Evolutionary conservation across 208 protist species (phyloP).

Genomic region (Trypanosoma scelopori): DNA sequence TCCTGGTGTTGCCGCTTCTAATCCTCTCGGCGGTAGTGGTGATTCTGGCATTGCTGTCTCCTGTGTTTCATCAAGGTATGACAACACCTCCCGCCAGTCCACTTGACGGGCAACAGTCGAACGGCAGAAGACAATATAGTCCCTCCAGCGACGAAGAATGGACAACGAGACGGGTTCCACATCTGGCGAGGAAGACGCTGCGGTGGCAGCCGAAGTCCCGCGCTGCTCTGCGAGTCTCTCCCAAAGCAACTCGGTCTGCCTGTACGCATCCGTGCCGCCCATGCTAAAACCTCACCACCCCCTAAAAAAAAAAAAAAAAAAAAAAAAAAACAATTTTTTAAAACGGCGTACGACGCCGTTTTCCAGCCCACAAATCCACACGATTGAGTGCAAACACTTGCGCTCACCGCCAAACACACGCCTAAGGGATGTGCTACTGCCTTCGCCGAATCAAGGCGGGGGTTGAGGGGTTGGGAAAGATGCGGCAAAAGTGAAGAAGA

Average conservation of each 20-base stretch:
- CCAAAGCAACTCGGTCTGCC: slow-evolving; percentile 6
- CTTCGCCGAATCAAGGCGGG: no score
- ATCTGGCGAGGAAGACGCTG: background rate
- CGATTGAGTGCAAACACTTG: no score
- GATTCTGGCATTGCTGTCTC: background rate
- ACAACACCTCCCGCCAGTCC: slow-evolving; percentile 28
- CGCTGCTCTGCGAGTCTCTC: background rate
- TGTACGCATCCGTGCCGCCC: background rate
- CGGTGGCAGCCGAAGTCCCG: background rate
- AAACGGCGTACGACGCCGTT: no score
- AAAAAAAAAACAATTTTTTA: no score
- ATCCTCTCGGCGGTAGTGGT: background rate
- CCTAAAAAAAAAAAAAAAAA: no score
- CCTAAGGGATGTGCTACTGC: no score
- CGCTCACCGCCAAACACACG: no score
- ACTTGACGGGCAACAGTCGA: slow-evolving; percentile 4
- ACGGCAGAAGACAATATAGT: slow-evolving; percentile 21
- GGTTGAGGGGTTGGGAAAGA: no score
- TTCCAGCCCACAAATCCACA: no score
- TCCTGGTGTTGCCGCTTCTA: background rate
- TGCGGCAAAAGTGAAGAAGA: no score
- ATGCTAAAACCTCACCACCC: no score
- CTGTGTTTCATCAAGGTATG: slow-evolving; percentile 6
- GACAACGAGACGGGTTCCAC: slow-evolving; percentile 1
- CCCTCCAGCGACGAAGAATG: slow-evolving; percentile 18